These are phyloP conservation scores for Collariella sp. DNA, from an alignment of 495 filamentous ascomycete species.

Conservation along the genomic window DNA sequence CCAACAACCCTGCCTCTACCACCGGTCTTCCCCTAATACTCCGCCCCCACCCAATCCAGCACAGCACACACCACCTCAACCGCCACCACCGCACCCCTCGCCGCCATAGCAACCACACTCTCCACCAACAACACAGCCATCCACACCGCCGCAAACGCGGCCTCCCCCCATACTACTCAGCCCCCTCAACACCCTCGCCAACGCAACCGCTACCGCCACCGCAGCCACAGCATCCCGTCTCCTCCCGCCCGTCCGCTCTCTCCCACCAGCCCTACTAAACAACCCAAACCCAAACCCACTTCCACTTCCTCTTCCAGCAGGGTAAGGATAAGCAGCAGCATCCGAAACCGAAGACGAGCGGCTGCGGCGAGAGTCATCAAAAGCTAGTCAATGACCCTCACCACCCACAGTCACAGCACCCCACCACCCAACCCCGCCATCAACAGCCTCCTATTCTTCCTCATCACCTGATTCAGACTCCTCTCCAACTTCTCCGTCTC, in stretches of 20 bases:
- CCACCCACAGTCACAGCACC: not conserved
- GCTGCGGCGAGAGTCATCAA: not conserved
- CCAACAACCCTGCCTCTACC: too few species aligned
- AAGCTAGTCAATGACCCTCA: conserved; percentile 28
- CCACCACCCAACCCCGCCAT: not conserved
- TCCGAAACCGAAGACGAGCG: not conserved
- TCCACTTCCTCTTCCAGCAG: not conserved
- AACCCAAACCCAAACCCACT: not conserved
- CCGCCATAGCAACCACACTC: conserved; percentile 17
- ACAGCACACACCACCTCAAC: conserved; percentile 24
- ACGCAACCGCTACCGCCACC: conserved; percentile 16
- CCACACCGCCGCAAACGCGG: conserved; percentile 23
- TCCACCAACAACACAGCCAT: conserved; percentile 24
- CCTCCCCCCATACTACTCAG: conserved; percentile 14
- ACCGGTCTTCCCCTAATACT: conserved; percentile 16
- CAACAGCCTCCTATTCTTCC: conserved; percentile 50
- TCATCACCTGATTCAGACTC: conserved; percentile 50
- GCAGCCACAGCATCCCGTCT: conserved; percentile 8
- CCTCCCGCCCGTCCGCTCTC: not conserved
- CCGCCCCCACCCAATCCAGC: conserved; percentile 30
- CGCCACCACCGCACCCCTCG: conserved; percentile 18
- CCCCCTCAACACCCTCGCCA: conserved; percentile 15
- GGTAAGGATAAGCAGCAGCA: not conserved
- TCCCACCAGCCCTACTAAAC: not conserved
- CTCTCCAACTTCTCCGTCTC: conserved; percentile 65